These are phyloP conservation scores for Phytophthora aleatoria DNA, from an alignment of 352 stramenopile species.

Conservation along the genomic window DNA sequence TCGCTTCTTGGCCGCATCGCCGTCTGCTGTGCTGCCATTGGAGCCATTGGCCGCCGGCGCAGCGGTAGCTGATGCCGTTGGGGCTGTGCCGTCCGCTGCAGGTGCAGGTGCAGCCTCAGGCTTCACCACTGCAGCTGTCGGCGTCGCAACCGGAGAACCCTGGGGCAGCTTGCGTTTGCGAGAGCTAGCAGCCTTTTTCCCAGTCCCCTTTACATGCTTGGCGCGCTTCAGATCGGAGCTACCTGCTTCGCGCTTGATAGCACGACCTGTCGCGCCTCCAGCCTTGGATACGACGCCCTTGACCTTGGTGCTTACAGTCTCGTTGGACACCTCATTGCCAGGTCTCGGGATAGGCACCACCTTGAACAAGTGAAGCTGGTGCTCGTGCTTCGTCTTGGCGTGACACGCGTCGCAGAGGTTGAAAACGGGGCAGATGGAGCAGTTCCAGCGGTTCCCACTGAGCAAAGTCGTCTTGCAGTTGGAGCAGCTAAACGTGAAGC, in stretches of 20 bases:
- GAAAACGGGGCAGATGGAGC: constrained; percentile 95
- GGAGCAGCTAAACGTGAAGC: constrained; percentile 97
- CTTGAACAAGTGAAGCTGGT: constrained; percentile 93
- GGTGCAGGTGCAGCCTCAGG: constrained; percentile 7
- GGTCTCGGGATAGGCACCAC: constrained; percentile 88
- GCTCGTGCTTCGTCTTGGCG: constrained; percentile 91
- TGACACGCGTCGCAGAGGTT: constrained; percentile 96
- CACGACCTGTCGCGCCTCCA: constrained; percentile 22
- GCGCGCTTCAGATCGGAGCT: constrained; percentile 55
- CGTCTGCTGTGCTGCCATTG: constrained; percentile 25
- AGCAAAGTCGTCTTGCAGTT: constrained; percentile 95
- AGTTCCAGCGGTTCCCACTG: constrained; percentile 96
- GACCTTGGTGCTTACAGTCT: constrained; percentile 39
- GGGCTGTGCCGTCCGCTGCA: neutral
- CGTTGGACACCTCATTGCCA: constrained; percentile 44
- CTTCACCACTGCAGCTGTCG: constrained; percentile 13
- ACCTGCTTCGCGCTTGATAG: constrained; percentile 49
- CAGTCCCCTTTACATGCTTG: constrained; percentile 33
- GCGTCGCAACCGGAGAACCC: constrained; percentile 34
- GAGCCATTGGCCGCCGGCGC: neutral
- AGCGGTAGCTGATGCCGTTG: neutral
- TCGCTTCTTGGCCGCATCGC: constrained; percentile 92
- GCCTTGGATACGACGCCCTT: constrained; percentile 39
- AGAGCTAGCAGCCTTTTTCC: constrained; percentile 39
- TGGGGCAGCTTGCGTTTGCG: constrained; percentile 79